A percentile compares a stretch with the other conserved stretches of the same genome.
These are phyloP conservation scores for Elaeis oleifera DNA, from an alignment of 202 grass and related monocot species.

Conservation along the genomic window DNA sequence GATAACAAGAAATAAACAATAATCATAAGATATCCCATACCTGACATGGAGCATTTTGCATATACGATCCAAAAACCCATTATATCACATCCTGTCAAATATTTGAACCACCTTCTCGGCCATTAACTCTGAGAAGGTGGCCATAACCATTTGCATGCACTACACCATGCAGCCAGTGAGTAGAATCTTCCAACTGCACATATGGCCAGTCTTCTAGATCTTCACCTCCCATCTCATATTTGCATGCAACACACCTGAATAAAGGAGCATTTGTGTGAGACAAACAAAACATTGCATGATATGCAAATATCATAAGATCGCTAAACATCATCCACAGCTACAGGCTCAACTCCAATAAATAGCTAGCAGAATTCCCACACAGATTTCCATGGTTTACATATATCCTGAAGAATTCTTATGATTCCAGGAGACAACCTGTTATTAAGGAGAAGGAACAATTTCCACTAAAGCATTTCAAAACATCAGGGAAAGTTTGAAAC, in stretches of 20 bases:
- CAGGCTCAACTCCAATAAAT: too few relatives aligned
- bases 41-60: conserved; percentile 74
- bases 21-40: conserved; percentile 25
- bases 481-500: too few relatives aligned
- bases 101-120: conserved; percentile 72
- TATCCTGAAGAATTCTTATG: too few relatives aligned
- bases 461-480: too few relatives aligned
- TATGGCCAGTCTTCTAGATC: conserved; percentile 45
- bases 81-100: conserved; percentile 74
- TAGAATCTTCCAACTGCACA: conserved; percentile 57
- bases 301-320: too few relatives aligned
- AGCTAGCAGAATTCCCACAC: too few relatives aligned
- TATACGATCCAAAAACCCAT: conserved; percentile 87
- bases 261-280: neutral
- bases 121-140: conserved; percentile 93
- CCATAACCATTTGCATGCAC: conserved; percentile 89
- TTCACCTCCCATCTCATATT: conserved; percentile 52
- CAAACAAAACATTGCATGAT: too few relatives aligned
- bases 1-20: neutral
- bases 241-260: conserved; percentile 70
- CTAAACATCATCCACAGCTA: too few relatives aligned
- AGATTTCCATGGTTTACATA: too few relatives aligned
- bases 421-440: too few relatives aligned
- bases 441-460: too few relatives aligned
- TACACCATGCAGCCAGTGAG: conserved; percentile 80